Evolutionary conservation across 345 rosid genomes (phyloP).

Genomic region (Odontarrhena argentea): DNA sequence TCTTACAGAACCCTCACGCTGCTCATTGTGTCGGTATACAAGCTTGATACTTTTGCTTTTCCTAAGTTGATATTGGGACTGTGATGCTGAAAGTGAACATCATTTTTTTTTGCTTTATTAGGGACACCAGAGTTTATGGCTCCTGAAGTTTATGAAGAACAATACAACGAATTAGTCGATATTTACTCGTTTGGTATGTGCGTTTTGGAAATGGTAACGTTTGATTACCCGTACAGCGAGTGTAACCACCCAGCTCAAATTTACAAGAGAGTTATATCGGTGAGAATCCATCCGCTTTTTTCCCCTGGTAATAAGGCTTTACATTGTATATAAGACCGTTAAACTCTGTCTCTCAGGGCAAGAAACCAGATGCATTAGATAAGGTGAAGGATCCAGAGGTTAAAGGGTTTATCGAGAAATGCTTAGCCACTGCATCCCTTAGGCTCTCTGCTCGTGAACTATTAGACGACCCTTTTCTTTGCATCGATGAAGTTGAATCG

Average conservation of each 20-base stretch:
- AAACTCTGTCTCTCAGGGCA: conserved; percentile 57
- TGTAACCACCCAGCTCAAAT: conserved; percentile 93
- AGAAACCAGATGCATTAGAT: conserved; percentile 84
- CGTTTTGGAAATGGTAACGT: conserved; percentile 91
- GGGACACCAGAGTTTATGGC: conserved; percentile 99
- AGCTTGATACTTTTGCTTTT: conserved; percentile 1
- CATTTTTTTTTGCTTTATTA: conserved; percentile 18
- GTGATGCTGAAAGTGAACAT: background rate
- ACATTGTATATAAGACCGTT: background rate
- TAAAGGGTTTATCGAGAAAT: conserved; percentile 77
- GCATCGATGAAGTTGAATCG: conserved; percentile 50
- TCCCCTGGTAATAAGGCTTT: background rate
- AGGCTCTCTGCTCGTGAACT: conserved; percentile 91
- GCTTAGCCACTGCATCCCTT: conserved; percentile 76
- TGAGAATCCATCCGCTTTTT: conserved; percentile 44
- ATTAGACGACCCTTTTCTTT: conserved; percentile 80
- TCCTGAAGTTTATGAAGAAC: conserved; percentile 93
- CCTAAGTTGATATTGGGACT: background rate
- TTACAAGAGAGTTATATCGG: conserved; percentile 93
- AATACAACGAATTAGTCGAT: conserved; percentile 88
- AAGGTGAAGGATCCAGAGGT: conserved; percentile 84
- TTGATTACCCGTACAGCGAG: conserved; percentile 93
- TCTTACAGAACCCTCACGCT: conserved; percentile 80
- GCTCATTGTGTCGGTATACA: conserved; percentile 91
- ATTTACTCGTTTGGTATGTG: conserved; percentile 98